phyloP scores from a whole-genome alignment of 1,284 basidiomycete genomes.

The Microbotryomycetes sp. region DNA sequence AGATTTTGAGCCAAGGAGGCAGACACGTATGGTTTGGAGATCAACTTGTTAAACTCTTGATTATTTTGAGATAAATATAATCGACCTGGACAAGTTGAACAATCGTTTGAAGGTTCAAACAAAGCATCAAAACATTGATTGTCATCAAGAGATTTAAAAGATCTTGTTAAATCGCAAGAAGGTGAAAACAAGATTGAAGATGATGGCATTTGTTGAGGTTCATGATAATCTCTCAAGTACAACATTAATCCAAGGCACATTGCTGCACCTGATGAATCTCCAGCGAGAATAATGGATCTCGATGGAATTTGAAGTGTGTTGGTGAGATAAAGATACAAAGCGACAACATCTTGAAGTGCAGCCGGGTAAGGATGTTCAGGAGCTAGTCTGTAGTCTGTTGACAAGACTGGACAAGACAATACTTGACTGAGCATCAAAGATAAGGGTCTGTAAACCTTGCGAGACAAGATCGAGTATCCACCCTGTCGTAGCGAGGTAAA shows the following conservation, averaged over 20 bases:
- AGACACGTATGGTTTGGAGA: background rate
- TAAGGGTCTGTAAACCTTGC: background rate
- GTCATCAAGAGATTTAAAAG: background rate
- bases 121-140: background rate
- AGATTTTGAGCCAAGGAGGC: slow-evolving; percentile 19
- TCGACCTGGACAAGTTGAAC: background rate
- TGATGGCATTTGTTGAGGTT: background rate
- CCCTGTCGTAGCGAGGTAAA: background rate
- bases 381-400: background rate
- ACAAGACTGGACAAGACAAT: background rate
- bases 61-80: background rate
- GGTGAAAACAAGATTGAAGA: background rate
- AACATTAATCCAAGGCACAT: background rate
- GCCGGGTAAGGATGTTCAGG: background rate
- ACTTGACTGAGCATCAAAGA: background rate
- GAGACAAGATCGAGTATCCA: background rate
- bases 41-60: background rate
- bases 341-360: background rate
- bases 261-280: background rate
- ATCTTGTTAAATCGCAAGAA: background rate
- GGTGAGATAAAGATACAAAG: background rate
- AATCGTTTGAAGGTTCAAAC: background rate
- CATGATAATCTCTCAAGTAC: background rate
- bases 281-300: background rate
- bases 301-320: background rate